Percentiles rank a stretch among this genome's conserved stretches.
phyloP scores from a whole-genome alignment of 2,329 filamentous ascomycete genomes.

The Fonsecaea nubica region DNA sequence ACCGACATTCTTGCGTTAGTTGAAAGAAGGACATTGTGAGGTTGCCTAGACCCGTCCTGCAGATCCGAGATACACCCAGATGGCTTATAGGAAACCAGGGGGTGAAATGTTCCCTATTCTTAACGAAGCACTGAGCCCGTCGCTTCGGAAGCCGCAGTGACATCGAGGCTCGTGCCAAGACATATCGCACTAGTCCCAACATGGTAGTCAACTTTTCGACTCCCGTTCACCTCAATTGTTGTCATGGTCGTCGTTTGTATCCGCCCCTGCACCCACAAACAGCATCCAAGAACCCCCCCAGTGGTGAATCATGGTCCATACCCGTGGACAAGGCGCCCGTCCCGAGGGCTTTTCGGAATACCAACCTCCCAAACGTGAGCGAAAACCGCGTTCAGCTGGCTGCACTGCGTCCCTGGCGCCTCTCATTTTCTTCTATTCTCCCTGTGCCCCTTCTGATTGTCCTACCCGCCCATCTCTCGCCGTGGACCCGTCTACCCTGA shows the following conservation, averaged over 20 bases:
- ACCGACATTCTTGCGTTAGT: too few relatives aligned
- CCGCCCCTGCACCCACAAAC: neutral
- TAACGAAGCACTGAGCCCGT: too few relatives aligned
- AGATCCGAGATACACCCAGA: neutral
- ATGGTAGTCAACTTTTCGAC: neutral
- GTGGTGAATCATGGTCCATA: constrained; percentile 30
- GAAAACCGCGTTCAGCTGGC: constrained; percentile 16
- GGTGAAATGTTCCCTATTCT: neutral
- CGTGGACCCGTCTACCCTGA: constrained; percentile 2
- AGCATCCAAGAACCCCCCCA: neutral
- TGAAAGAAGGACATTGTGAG: too few relatives aligned
- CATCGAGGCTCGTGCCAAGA: neutral
- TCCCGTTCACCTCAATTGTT: neutral
- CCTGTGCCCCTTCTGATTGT: neutral
- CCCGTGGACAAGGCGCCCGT: constrained; percentile 33
- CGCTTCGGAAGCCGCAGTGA: neutral
- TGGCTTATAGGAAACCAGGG: too few relatives aligned
- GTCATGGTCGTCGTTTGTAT: neutral
- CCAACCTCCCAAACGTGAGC: constrained; percentile 34
- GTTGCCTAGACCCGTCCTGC: neutral
- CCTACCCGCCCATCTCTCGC: constrained; percentile 1
- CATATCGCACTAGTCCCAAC: neutral
- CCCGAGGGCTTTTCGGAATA: constrained; percentile 33
- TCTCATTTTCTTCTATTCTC: neutral
- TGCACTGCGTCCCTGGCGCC: constrained; percentile 3